Conservation (phyloP, 1,139 yeast species). For the Geotrichum klebahnii region DNA sequence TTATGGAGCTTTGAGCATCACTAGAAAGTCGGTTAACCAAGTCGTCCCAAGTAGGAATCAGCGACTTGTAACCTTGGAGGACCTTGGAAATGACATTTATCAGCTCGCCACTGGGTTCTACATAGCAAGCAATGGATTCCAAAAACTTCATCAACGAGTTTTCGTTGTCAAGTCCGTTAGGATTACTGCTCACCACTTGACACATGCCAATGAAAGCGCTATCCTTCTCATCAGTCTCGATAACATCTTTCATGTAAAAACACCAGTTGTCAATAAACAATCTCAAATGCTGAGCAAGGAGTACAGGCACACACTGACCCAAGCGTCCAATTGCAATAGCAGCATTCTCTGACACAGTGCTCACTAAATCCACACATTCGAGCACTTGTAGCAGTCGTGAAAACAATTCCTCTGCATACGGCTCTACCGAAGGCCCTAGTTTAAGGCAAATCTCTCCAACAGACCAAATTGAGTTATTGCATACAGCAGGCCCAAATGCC, state of each 20-base stretch:
- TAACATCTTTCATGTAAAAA: slow-evolving; percentile 55
- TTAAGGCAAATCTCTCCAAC: slow-evolving; percentile 80
- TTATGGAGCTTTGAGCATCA: slow-evolving; percentile 6
- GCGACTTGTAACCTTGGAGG: slow-evolving; percentile 39
- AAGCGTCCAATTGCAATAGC: slow-evolving; percentile 90
- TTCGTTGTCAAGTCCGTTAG: slow-evolving; percentile 56
- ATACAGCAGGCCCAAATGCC: slow-evolving; percentile 48
- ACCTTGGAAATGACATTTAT: slow-evolving; percentile 36
- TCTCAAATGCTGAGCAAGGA: slow-evolving; percentile 53
- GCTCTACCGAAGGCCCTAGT: slow-evolving; percentile 41
- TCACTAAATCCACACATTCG: slow-evolving; percentile 44
- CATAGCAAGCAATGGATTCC: slow-evolving; percentile 60
- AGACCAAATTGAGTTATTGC: slow-evolving; percentile 92
- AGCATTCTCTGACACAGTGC: slow-evolving; percentile 75
- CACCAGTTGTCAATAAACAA: slow-evolving; percentile 66
- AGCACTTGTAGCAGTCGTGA: slow-evolving; percentile 57
- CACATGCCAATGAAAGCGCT: slow-evolving; percentile 76
- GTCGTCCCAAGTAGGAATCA: slow-evolving; percentile 35
- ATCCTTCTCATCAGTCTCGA: slow-evolving; percentile 78
- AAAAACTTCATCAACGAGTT: slow-evolving; percentile 54
- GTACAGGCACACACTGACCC: slow-evolving; percentile 63
- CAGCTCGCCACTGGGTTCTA: slow-evolving; percentile 41
- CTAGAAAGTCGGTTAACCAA: slow-evolving; percentile 13
- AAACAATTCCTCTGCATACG: slow-evolving; percentile 57
- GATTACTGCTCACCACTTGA: slow-evolving; percentile 57